Base-by-base conservation (phyloP, 768 basidiomycete genomes). In the Rhizopogon vulgaris region DNA sequence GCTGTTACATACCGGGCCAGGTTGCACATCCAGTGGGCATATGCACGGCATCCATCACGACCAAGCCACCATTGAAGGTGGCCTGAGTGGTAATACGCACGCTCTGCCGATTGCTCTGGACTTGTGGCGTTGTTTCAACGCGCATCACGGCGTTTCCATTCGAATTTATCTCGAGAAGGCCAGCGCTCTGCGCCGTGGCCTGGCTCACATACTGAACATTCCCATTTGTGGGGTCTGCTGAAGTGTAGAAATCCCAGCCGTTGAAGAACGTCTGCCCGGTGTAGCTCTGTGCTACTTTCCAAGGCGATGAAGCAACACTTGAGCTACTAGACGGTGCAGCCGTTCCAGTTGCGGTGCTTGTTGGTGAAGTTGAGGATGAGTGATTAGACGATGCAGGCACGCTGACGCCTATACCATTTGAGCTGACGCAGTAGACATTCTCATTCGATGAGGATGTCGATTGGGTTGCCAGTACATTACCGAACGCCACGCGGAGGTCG, bases 21-120 rank as follows among this genome's bases (percentile, higher is more conserved):
- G 84, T 84, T 36, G 84, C 92, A 67, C 92, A 94, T 12, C 92
- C 93, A 0, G 84, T 83, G 7, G 92, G 92, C 85, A 94, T 91
- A 65, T 95, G 92, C 24, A 83, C 75, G 24, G 90, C 79, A 68
- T 94, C 91, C 76, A 94, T 77, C 41, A 94, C 73, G 55, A 93
- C 74, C 34, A 96, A 73, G 36, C 78, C 84, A 7, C 81, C 80
- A 32, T 78, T 86, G 61, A 80, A 87, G 3, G 71, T 67, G 48
- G 71, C 65, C 27, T 82, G 63, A 0, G 85, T 82, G 43, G 81
- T 83, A 58, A 97, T 86, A 56, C 94, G 84, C 37, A 95, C 77
- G 57, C 87, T 85, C 66, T 82, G 77, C 54, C 94, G 80, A 49
- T 78, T 85, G 38, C 65, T 78, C n/a, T 77, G 60, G 30, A 94